Conservation (phyloP, 2,329 filamentous ascomycete genomes). For the Claviceps sorghi region DNA sequence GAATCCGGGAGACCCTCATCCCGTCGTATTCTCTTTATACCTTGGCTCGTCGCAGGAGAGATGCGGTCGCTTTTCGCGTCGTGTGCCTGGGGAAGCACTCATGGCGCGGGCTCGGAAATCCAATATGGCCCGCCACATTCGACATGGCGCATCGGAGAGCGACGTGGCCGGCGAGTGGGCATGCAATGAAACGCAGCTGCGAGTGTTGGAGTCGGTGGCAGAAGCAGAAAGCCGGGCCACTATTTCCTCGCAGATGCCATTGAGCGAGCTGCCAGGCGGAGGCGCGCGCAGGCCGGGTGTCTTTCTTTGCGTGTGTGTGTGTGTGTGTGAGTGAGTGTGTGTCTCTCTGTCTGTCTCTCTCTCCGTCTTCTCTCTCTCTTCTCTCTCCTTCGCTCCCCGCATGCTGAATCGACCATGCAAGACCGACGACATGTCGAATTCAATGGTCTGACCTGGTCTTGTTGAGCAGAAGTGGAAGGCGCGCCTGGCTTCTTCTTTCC, state of each 20-base stretch:
- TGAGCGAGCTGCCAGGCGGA: not conserved
- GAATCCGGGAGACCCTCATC: not conserved
- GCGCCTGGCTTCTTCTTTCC: not conserved
- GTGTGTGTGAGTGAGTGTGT: no score
- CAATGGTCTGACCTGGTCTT: not conserved
- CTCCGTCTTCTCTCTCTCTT: not conserved
- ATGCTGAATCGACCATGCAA: not conserved
- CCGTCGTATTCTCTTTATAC: not conserved
- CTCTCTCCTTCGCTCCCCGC: no score
- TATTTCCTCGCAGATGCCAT: not conserved
- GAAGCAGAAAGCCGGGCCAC: not conserved
- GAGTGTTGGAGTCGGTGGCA: not conserved
- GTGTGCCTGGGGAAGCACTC: not conserved
- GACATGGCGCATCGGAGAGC: not conserved
- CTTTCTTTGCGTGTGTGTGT: no score
- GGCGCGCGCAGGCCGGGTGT: no score
- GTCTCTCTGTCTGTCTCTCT: not conserved
- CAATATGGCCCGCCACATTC: not conserved
- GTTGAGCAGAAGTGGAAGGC: not conserved
- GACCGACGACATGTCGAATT: not conserved
- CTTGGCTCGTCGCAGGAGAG: not conserved
- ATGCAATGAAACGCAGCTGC: constrained; percentile 1
- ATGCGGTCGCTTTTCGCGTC: not conserved
- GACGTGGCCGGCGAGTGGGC: not conserved
- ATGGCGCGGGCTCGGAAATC: not conserved